phyloP scores from a whole-genome alignment of 495 filamentous ascomycete species.

The Xylaria scruposa region DNA sequence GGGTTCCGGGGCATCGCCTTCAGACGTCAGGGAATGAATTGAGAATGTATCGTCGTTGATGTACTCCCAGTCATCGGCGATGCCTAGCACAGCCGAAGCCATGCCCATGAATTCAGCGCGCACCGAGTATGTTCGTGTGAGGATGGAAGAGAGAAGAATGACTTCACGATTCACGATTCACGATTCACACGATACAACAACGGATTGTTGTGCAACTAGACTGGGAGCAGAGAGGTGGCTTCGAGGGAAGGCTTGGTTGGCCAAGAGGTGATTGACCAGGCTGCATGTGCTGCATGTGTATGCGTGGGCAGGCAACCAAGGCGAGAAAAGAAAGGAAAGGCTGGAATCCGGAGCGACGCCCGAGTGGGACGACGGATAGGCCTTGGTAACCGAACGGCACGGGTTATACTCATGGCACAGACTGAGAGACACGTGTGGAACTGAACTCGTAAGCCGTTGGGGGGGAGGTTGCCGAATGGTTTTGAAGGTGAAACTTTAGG shows the following conservation, averaged over 20 bases:
- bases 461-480: not conserved
- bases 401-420: not conserved
- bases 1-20: not conserved
- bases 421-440: not conserved
- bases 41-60: slow-evolving; percentile 34
- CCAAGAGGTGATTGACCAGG: not conserved
- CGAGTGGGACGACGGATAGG: not conserved
- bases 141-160: not conserved
- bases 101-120: not conserved
- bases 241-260: slow-evolving; percentile 6
- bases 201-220: not conserved
- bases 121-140: not conserved
- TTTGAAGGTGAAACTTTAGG: not conserved
- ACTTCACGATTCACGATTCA: not conserved
- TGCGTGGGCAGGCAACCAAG: not conserved
- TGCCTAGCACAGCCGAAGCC: not conserved
- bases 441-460: not conserved
- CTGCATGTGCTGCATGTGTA: not conserved
- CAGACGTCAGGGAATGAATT: slow-evolving; percentile 32
- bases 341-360: not conserved
- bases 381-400: slow-evolving; percentile 2
- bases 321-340: not conserved
- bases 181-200: not conserved
- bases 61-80: slow-evolving; percentile 39
- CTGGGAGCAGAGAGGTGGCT: not conserved